These are phyloP conservation scores for Stellera chamaejasme DNA, from an alignment of 345 rosid species.

Conservation along the genomic window DNA sequence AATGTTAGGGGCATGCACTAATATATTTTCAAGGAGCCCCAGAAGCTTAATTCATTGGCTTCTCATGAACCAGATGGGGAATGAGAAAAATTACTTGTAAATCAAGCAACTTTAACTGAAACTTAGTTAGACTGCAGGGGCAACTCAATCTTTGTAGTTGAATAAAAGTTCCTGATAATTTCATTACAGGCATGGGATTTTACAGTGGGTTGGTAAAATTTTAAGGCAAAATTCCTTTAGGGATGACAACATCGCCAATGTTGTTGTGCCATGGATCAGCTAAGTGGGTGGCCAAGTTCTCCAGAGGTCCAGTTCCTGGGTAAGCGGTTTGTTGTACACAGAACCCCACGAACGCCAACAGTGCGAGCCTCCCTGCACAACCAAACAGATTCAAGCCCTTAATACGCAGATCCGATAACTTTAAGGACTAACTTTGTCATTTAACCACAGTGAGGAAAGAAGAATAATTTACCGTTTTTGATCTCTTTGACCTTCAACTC, in stretches of 20 bases:
- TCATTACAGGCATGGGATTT: constrained; percentile 13
- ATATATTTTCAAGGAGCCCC: no score
- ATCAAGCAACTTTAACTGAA: no score
- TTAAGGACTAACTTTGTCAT: no score
- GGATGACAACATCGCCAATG: constrained; percentile 73
- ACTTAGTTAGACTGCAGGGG: no score
- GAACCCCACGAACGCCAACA: constrained; percentile 91
- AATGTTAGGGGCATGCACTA: no score
- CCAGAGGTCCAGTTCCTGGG: constrained; percentile 98
- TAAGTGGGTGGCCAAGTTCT: constrained; percentile 89
- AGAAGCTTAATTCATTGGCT: no score
- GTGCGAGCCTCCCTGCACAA: constrained; percentile 66
- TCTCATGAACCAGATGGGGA: no score
- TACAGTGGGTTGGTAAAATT: constrained; percentile 13
- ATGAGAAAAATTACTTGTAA: no score
- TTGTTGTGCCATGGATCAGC: constrained; percentile 99
- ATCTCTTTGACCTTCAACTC: constrained; percentile 90
- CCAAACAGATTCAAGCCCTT: neutral
- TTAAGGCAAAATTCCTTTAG: constrained; percentile 29
- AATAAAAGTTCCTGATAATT: constrained; percentile 17
- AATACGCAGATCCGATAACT: no score
- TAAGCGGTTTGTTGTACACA: constrained; percentile 95
- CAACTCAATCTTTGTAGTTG: neutral
- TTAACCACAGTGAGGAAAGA: neutral
- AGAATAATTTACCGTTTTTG: constrained; percentile 55